Evolutionary conservation across 1,284 basidiomycete species (phyloP).

Genomic region (Thelephora terrestris): DNA sequence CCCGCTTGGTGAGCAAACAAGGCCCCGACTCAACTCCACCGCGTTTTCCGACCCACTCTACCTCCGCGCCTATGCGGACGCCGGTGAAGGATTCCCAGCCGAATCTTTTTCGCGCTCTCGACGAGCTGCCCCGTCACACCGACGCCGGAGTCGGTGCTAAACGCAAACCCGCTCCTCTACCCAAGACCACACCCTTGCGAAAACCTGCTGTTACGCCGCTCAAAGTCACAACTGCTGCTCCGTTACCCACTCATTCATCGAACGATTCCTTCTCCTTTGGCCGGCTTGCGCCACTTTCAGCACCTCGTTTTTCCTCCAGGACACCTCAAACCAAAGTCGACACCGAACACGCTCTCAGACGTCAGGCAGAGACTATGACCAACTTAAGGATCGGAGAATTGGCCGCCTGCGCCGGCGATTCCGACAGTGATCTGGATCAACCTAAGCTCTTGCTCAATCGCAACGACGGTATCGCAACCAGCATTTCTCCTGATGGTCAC

Average conservation of each 20-base stretch:
- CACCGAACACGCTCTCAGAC: slow-evolving; percentile 48
- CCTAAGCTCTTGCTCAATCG: background rate
- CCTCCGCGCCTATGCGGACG: slow-evolving; percentile 29
- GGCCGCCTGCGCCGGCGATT: slow-evolving; percentile 31
- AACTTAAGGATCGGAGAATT: slow-evolving; percentile 51
- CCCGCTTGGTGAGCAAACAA: slow-evolving; percentile 31
- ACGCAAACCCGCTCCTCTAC: slow-evolving; percentile 54
- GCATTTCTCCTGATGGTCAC: slow-evolving; percentile 64
- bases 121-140: slow-evolving; percentile 20
- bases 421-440: background rate
- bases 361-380: slow-evolving; percentile 57
- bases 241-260: slow-evolving; percentile 13
- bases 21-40: slow-evolving; percentile 16
- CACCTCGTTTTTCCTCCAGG: slow-evolving; percentile 41
- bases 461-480: slow-evolving; percentile 30
- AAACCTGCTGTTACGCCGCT: slow-evolving; percentile 25
- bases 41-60: slow-evolving; percentile 28
- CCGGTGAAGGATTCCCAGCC: slow-evolving; percentile 40
- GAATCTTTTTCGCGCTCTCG: slow-evolving; percentile 18
- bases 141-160: slow-evolving; percentile 37
- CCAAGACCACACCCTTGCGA: slow-evolving; percentile 26
- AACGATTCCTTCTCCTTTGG: slow-evolving; percentile 31
- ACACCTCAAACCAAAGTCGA: slow-evolving; percentile 54
- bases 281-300: slow-evolving; percentile 52
- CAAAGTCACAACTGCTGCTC: slow-evolving; percentile 17